phyloP scores from a whole-genome alignment of 495 filamentous ascomycete genomes.

The Amorphotheca resinae region DNA sequence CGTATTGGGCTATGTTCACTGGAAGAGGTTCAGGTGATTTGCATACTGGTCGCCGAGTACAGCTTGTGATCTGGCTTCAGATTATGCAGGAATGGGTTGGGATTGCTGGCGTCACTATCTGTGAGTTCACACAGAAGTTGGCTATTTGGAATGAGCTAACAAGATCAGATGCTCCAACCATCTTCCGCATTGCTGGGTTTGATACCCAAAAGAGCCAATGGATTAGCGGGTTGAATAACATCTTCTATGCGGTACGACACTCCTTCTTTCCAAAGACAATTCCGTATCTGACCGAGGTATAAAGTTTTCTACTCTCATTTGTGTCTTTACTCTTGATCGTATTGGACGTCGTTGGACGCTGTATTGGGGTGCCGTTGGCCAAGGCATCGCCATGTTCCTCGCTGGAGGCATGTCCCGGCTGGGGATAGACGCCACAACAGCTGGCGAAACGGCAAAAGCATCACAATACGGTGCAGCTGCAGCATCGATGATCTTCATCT shows the following conservation, averaged over 20 bases:
- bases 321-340: constrained; percentile 55
- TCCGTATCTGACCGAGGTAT: neutral
- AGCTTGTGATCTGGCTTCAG: constrained; percentile 60
- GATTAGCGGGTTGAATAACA: constrained; percentile 57
- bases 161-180: constrained; percentile 36
- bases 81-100: constrained; percentile 67
- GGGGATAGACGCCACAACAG: constrained; percentile 29
- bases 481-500: constrained; percentile 57
- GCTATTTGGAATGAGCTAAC: constrained; percentile 42
- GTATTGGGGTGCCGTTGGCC: constrained; percentile 52
- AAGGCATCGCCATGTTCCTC: constrained; percentile 49
- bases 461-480: constrained; percentile 47
- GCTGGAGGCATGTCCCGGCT: too few relatives aligned
- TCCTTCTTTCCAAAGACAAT: neutral
- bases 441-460: constrained; percentile 27
- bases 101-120: too few relatives aligned
- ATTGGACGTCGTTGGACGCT: constrained; percentile 58
- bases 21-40: constrained; percentile 49
- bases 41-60: constrained; percentile 52
- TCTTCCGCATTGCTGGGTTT: constrained; percentile 57
- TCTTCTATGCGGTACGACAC: constrained; percentile 39
- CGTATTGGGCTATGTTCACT: constrained; percentile 53
- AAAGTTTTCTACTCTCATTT: constrained; percentile 36
- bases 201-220: constrained; percentile 47
- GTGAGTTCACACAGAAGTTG: constrained; percentile 29